Base-by-base conservation (phyloP, 345 rosid genomes). In the Crucihimalaya himalaica region DNA sequence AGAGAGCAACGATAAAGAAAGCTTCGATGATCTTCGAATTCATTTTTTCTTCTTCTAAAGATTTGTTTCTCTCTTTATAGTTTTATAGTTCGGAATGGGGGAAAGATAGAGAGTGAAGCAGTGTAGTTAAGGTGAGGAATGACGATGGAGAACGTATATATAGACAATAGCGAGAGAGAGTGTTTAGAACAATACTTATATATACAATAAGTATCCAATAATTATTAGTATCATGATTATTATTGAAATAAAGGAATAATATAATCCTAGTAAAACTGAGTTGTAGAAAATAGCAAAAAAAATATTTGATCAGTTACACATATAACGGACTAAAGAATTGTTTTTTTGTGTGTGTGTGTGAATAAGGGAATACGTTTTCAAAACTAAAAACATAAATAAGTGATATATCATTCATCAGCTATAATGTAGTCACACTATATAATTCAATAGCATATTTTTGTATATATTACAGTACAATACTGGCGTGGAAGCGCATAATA, bases 1-100 rank as follows among this genome's bases (percentile, higher is more conserved):
- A 66, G 34, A 91, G 89, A 63, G 84, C 84, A 57, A 91, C 62
- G 75, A 91, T 54, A 35, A 87, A 57, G 56, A 87, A 59, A 39
- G 82, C 78, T 71, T 82, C 54, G 45, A 83, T 20, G 63, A 82
- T 70, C 15, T 82, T 75, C 29, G 82, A 82, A 72, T 60, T 77
- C 97, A 88, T 88, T 56, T 74, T 50, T 16, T 20, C 3, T 11
- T 11, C 37, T 65, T 70, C 19, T 70, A 43, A 51, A 63, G 66
- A 11, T 15, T 27, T 9, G 23, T 68, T 40, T 10, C 42, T 16
- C 4, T n/a, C 21, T 14, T 9, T 16, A n/a, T 8, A 6, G 23
- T 15, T 4, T 14, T 61, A 32, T 61, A 10, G 42, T 42, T 61
- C 1, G 21, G 15, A 57, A 18, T 18, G 11, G 27, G 54, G 10